Percentiles rank a stretch among this genome's conserved stretches.
Conservation (phyloP, 768 basidiomycete species). For the Kwoniella sp. region DNA sequence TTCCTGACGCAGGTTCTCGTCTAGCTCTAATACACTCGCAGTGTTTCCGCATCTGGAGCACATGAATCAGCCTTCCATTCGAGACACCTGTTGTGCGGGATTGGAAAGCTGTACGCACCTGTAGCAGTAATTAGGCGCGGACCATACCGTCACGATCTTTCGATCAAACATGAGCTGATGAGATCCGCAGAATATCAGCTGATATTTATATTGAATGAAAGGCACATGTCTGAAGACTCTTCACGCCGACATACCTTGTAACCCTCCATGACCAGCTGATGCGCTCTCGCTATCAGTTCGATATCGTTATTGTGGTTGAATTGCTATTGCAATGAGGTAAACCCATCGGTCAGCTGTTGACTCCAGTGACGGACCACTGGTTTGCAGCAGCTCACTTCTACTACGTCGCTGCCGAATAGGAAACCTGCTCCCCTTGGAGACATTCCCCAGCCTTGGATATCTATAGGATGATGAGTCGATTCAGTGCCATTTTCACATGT, state of each 20-base stretch:
- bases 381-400: constrained; percentile 65
- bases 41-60: constrained; percentile 79
- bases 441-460: constrained; percentile 95
- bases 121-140: constrained; percentile 97
- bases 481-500: constrained; percentile 55
- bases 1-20: constrained; percentile 88
- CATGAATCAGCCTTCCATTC: constrained; percentile 4
- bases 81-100: constrained; percentile 26
- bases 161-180: constrained; percentile 82
- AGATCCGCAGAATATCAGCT: neutral
- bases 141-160: constrained; percentile 96
- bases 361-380: neutral
- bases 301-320: constrained; percentile 93
- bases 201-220: neutral
- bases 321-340: constrained; percentile 39
- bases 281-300: constrained; percentile 85
- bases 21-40: constrained; percentile 89
- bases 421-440: constrained; percentile 95
- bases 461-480: too few species aligned
- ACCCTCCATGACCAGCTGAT: constrained; percentile 97
- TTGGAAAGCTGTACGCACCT: constrained; percentile 63
- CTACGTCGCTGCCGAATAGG: constrained; percentile 85
- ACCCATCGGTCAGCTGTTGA: neutral
- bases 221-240: neutral
- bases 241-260: constrained; percentile 62